Base-by-base conservation (phyloP, 768 basidiomycete species). In the Boletellus sp. region DNA sequence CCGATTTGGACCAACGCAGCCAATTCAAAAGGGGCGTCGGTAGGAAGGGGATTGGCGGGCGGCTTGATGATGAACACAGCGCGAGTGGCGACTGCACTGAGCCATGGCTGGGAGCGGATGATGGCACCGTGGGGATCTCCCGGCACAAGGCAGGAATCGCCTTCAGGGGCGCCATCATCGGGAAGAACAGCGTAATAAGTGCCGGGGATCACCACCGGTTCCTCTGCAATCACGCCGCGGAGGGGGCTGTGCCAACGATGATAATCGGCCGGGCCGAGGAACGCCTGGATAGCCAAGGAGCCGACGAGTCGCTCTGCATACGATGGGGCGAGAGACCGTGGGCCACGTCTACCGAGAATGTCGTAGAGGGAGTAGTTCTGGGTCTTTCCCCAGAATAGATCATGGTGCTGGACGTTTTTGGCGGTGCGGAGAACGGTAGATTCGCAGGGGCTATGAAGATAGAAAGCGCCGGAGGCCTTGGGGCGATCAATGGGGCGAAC, bases 221-320 rank as follows among this genome's bases (percentile, higher is more conserved):
- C 22, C 60, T 76, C 64, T 17, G 45, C 51, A 43, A 79, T 60
- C 1, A 24, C 62, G 9, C 78, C 77, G 19, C 69, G 66, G 13
- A 83, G 73, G 36, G 83, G 83, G 31, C 70, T 65, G 66, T 80
- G 78, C 83, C 81, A 83, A 54, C 81, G 78, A 55, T 84, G 83
- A 58, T 81, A 84, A 22, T 73, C 72, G 28, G 70, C 55, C 0
- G 77, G 70, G 38, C 68, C 69, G 50, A 84, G 74, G 71, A 81
- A 83, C 0, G 75, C 80, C 58, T 84, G 83, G 61, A 73, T 75
- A 23, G 79, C 63, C 0, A 74, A 71, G 8, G 75, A 81, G 17
- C 76, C 78, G 2, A 70, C 70, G 56, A 81, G 80, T 12, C 64
- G 54, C 47, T 13, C 4, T 1, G 78, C 72, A 32, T 70, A 59